A percentile compares a stretch with the other conserved stretches of the same genome.
Evolutionary conservation across 345 rosid species (phyloP).

Genomic region (Citrus cavaleriei): DNA sequence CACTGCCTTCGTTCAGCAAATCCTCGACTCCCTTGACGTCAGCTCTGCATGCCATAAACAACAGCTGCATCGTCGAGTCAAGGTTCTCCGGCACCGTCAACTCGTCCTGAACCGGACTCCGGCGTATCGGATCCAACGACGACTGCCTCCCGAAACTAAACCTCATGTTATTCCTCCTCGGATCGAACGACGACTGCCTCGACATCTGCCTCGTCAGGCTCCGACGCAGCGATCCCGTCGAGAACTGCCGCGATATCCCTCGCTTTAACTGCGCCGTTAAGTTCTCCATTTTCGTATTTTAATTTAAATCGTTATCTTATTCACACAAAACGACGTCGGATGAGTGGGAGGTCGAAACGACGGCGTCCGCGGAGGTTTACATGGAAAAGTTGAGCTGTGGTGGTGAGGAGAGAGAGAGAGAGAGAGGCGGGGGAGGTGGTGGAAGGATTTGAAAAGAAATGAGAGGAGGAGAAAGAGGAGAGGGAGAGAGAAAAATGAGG

Average conservation of each 20-base stretch:
- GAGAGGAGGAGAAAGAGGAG: neutral
- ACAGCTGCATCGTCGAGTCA: conserved; percentile 85
- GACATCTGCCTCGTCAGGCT: conserved; percentile 53
- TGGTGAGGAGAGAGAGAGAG: too few relatives aligned
- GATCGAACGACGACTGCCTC: conserved; percentile 70
- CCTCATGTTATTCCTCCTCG: conserved; percentile 60
- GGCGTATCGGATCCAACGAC: conserved; percentile 72
- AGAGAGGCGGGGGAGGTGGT: too few relatives aligned
- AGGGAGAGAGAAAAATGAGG: neutral
- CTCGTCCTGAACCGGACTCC: conserved; percentile 49
- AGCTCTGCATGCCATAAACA: conserved; percentile 82
- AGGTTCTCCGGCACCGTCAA: conserved; percentile 87
- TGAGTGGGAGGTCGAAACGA: neutral
- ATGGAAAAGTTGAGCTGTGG: neutral
- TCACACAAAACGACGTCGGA: neutral
- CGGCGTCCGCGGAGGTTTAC: neutral
- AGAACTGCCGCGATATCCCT: conserved; percentile 78
- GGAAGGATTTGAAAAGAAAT: neutral
- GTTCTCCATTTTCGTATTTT: conserved; percentile 39
- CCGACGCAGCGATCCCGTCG: conserved; percentile 60
- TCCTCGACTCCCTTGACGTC: conserved; percentile 73
- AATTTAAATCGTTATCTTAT: neutral
- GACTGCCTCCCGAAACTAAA: conserved; percentile 89
- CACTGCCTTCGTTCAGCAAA: conserved; percentile 65
- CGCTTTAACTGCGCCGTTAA: conserved; percentile 58